These are phyloP conservation scores for barrel medic (Medicago truncatula) DNA, from an alignment of 306 rosid species.

Conservation along the genomic window DNA sequence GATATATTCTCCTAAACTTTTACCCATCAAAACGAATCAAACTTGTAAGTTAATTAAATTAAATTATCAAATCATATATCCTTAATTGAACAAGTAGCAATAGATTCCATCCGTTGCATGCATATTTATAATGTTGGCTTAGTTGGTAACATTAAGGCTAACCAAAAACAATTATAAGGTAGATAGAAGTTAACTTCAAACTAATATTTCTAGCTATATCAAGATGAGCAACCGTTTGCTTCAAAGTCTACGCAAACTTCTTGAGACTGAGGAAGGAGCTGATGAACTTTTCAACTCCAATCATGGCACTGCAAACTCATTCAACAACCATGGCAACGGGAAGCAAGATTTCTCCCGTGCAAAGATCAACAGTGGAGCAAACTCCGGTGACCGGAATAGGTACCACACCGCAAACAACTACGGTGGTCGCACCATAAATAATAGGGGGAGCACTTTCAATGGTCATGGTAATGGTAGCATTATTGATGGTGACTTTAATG, in stretches of 20 bases:
- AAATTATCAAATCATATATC: neutral
- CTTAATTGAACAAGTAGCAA: neutral
- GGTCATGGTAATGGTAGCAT: too few species aligned
- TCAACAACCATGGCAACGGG: neutral
- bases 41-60: neutral
- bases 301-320: neutral
- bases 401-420: neutral
- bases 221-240: neutral
- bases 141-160: neutral
- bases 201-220: too few species aligned
- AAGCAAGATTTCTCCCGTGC: neutral
- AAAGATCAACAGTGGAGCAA: conserved; percentile 12
- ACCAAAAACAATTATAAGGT: neutral
- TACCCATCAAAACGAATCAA: neutral
- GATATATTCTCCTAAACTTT: neutral
- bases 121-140: neutral
- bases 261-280: neutral
- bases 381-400: neutral
- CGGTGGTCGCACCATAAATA: neutral
- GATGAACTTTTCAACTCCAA: neutral
- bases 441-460: too few species aligned
- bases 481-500: too few species aligned
- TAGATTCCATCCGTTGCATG: neutral
- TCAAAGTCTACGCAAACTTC: neutral
- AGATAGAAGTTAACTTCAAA: too few species aligned